These are phyloP conservation scores for Atkinsonella hypoxylon DNA, from an alignment of 2,329 filamentous ascomycete genomes.

Conservation along the genomic window DNA sequence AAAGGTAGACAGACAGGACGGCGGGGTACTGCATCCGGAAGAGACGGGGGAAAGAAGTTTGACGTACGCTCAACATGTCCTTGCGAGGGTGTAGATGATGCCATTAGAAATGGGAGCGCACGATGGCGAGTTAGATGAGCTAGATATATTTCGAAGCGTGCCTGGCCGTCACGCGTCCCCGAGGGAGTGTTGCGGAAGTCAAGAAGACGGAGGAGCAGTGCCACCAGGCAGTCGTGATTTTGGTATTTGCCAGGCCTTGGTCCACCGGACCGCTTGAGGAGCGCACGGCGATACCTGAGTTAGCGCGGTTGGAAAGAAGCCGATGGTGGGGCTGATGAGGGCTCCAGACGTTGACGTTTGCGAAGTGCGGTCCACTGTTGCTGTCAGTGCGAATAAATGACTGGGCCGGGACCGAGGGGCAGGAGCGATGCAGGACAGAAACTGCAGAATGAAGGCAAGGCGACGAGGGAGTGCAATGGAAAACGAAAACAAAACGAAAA, in stretches of 20 bases:
- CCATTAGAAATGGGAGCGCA: slow-evolving; percentile 4
- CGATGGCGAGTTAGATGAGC: neutral
- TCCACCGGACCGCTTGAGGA: neutral
- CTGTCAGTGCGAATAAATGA: no score
- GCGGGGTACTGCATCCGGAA: slow-evolving; percentile 5
- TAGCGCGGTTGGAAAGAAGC: slow-evolving; percentile 3
- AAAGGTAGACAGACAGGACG: neutral
- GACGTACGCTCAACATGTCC: slow-evolving; percentile 9
- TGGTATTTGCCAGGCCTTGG: neutral
- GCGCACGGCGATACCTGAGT: slow-evolving; percentile 1
- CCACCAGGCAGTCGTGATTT: neutral
- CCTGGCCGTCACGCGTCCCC: neutral
- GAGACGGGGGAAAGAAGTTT: slow-evolving; percentile 3
- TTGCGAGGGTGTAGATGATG: slow-evolving; percentile 7
- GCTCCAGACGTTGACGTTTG: neutral
- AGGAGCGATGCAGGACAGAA: neutral
- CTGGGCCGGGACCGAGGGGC: no score
- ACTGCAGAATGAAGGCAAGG: no score
- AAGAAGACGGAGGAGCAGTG: neutral
- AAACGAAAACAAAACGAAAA: no score
- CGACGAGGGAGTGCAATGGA: no score
- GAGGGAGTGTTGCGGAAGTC: neutral
- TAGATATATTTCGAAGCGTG: neutral
- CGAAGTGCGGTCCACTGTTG: neutral
- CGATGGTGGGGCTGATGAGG: slow-evolving; percentile 1